Percentiles rank a stretch among this genome's conserved stretches.
Evolutionary conservation across 257 asterid genomes (phyloP).

Genomic region (Coffea eugenioides): DNA sequence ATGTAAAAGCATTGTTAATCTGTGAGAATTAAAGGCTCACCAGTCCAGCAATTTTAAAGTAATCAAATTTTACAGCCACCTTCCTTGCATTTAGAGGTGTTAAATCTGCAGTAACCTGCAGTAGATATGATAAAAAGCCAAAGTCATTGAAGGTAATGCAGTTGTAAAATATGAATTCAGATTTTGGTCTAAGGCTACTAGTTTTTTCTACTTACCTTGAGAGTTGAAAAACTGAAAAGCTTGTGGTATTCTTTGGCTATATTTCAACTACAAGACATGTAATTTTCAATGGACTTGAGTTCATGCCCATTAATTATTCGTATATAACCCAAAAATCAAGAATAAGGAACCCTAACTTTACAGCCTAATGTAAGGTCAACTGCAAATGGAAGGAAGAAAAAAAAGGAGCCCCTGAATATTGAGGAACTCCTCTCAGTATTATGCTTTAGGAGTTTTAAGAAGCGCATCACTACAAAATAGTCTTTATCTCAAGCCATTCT

Average conservation of each 20-base stretch:
- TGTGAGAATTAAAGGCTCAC: constrained; percentile 33
- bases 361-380: too few relatives aligned
- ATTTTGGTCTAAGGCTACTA: too few relatives aligned
- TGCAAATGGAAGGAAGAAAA: not conserved
- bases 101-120: constrained; percentile 85
- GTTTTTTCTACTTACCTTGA: not conserved
- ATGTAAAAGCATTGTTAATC: not conserved
- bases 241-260: not conserved
- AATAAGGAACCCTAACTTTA: not conserved
- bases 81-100: constrained; percentile 64
- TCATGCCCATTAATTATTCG: not conserved
- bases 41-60: constrained; percentile 75
- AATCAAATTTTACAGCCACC: constrained; percentile 78
- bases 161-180: too few relatives aligned
- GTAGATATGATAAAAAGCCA: not conserved
- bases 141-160: not conserved
- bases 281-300: not conserved
- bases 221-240: not conserved
- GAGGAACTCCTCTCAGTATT: not conserved
- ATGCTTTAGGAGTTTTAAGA: not conserved
- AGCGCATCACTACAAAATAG: not conserved
- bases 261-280: not conserved
- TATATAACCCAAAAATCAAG: not conserved
- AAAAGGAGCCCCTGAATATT: not conserved
- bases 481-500: not conserved